Base-by-base conservation (phyloP, 1,284 basidiomycete species). In the Microbotryum scabiosae region DNA sequence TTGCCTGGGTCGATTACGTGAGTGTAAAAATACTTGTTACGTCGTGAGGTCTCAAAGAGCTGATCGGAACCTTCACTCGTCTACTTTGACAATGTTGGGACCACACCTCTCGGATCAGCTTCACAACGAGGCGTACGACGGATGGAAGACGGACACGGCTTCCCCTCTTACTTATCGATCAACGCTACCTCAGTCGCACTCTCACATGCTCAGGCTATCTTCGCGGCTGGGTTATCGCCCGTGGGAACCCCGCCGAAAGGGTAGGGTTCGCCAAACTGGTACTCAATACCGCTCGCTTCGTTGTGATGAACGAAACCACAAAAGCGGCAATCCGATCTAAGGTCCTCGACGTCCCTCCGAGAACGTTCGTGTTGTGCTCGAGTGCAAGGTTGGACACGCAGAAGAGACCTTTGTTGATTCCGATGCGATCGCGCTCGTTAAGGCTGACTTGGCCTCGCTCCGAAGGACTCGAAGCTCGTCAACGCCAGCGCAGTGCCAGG, bases 201-300 rank as follows among this genome's bases (percentile, higher is more conserved):
- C 60, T 65, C 45, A 57, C 63, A 21, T 65, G 60, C 54, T 65
- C 63, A 5, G 32, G 59, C 12, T 58, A 65, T 46, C 63, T 65
- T 41, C 45, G 51, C 26, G 60, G 62, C 8, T 65, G 63, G 63
- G 36, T 65, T 47, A 45, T 65, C 21, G 52, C 59, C n/a, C 56
- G 60, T 9, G 63, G 63, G 14, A 54, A 62, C 47, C 59, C 63
- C 23, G 45, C 58, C 7, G 28, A 59, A 16, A 36, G 60, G 30
- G 59, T 65, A 36, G 63, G 63, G 18, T 60, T 65, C 48, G 60
- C 62, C 54, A 65, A 65, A 46, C 60, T 65, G 20, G 63, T 60
- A 3, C 57, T 65, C 47, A 60, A 65, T 25, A 51, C 62, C 12
- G 51, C 52, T n/a, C 49, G 56, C 32, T 52, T 52, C 26, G 36